Percentiles rank a stretch among this genome's conserved stretches.
phyloP scores from a whole-genome alignment of 768 basidiomycete species.

The Russula virescens region DNA sequence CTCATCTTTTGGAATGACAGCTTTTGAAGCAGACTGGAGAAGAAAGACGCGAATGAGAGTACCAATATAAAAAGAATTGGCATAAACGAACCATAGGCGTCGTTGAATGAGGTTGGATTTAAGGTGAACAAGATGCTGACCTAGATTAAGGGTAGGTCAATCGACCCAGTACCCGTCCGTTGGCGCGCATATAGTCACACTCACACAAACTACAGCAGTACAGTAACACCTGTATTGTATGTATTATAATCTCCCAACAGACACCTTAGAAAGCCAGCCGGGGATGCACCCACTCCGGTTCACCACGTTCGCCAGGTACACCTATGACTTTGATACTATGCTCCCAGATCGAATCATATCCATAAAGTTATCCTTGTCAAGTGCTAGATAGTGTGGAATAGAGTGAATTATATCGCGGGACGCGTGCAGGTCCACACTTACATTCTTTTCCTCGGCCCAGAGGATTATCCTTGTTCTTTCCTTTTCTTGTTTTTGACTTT shows the following conservation, averaged over 20 bases:
- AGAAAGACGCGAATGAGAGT: constrained; percentile 10
- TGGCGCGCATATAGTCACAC: no score
- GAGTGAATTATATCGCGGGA: constrained; percentile 10
- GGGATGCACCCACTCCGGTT: neutral
- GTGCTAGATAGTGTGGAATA: constrained; percentile 33
- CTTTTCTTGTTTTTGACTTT: constrained; percentile 44
- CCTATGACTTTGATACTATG: constrained; percentile 62
- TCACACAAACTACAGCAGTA: no score
- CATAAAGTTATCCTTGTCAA: constrained; percentile 73
- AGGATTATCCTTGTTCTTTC: constrained; percentile 49
- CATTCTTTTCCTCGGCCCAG: constrained; percentile 54
- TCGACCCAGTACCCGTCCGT: no score
- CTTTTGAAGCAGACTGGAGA: constrained; percentile 41
- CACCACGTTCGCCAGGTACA: no score
- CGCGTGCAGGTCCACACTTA: constrained; percentile 33
- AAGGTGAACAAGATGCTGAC: neutral
- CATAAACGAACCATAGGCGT: constrained; percentile 24
- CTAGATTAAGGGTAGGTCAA: constrained; percentile 16
- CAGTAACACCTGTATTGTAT: no score
- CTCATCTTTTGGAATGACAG: constrained; percentile 65
- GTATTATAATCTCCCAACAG: no score
- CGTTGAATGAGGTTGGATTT: constrained; percentile 3
- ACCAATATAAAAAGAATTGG: constrained; percentile 16
- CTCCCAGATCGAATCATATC: constrained; percentile 79
- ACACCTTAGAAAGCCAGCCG: no score